Evolutionary conservation across 2,329 filamentous ascomycete species (phyloP).

Genomic region (Ascochyta fabae): DNA sequence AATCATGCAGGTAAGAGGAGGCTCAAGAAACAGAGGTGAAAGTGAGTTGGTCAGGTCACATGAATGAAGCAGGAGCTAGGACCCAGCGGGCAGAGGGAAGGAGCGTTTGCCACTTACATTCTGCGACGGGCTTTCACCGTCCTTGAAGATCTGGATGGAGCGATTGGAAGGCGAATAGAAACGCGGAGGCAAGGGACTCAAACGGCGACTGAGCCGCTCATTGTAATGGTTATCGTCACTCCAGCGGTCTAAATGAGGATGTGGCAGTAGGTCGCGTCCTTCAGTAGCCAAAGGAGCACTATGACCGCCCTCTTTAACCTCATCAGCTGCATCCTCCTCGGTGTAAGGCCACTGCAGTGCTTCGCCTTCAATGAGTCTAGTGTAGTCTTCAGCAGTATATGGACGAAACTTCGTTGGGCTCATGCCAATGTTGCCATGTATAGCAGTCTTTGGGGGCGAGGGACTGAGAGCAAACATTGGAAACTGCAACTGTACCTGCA

Average conservation of each 20-base stretch:
- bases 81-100: conserved; percentile 21
- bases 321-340: conserved; percentile 6
- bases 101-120: conserved; percentile 40
- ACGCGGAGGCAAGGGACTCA: conserved; percentile 28
- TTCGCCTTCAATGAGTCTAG: conserved; percentile 34
- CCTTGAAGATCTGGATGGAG: conserved; percentile 23
- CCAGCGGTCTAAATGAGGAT: conserved; percentile 19
- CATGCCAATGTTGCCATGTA: conserved; percentile 15
- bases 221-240: conserved; percentile 24
- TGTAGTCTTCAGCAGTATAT: conserved; percentile 37
- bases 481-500: conserved; percentile 19
- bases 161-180: conserved; percentile 43
- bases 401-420: conserved; percentile 37
- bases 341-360: conserved; percentile 27
- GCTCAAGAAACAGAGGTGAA: conserved; percentile 13
- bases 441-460: conserved; percentile 14
- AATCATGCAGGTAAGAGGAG: background rate
- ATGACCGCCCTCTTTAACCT: conserved; percentile 15
- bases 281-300: conserved; percentile 18
- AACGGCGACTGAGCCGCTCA: conserved; percentile 6
- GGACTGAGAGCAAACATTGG: conserved; percentile 27
- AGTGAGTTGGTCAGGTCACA: background rate
- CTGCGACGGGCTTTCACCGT: conserved; percentile 35
- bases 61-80: conserved; percentile 7
- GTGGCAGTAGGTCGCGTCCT: conserved; percentile 5